phyloP scores from a whole-genome alignment of 345 rosid genomes.

The Heritiera fomes region DNA sequence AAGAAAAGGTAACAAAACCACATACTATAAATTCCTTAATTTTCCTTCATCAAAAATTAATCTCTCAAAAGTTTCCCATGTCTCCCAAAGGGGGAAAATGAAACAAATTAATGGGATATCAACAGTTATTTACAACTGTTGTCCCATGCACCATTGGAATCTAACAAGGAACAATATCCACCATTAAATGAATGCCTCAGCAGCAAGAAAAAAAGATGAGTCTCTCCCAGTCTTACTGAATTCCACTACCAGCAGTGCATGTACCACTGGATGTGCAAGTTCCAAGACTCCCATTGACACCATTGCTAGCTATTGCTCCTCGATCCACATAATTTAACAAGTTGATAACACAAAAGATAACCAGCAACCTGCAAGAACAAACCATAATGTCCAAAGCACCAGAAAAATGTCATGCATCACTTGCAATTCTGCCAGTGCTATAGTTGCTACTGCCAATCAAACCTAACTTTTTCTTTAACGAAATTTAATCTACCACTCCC shows the following conservation, averaged over 20 bases:
- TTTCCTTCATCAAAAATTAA: background rate
- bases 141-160: background rate
- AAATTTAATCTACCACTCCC: background rate
- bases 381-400: background rate
- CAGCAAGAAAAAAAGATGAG: constrained; percentile 3
- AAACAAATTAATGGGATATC: background rate
- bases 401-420: background rate
- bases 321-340: constrained; percentile 83
- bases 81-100: background rate
- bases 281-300: constrained; percentile 78
- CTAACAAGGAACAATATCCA: background rate
- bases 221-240: constrained; percentile 65
- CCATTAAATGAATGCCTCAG: background rate
- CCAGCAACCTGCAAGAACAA: constrained; percentile 65
- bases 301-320: constrained; percentile 96
- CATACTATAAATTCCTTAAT: background rate
- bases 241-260: constrained; percentile 79
- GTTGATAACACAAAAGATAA: constrained; percentile 81
- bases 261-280: constrained; percentile 65
- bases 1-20: background rate
- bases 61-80: background rate
- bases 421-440: background rate
- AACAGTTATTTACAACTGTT: constrained; percentile 1
- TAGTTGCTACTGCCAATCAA: background rate
- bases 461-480: background rate